Conservation (phyloP, 352 stramenopile genomes). For the Phytophthora sansomeana region DNA sequence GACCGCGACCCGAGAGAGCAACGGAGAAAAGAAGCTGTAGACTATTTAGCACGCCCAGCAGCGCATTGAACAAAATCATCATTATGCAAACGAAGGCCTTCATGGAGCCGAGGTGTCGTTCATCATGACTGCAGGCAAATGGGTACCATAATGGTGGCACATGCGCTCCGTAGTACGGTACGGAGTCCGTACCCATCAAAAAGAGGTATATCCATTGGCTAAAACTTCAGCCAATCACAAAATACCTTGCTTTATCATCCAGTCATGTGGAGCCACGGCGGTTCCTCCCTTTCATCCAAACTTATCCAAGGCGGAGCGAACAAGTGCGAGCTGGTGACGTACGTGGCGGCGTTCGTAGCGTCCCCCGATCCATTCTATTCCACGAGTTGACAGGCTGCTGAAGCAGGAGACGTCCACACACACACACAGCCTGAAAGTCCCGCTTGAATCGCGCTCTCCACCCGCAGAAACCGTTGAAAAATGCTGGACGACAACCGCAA, state of each 20-base stretch:
- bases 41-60: slow-evolving; percentile 56
- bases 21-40: slow-evolving; percentile 45
- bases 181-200: background rate
- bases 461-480: slow-evolving; percentile 4
- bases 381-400: background rate
- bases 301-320: slow-evolving; percentile 9
- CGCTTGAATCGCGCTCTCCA: background rate
- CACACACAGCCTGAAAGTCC: background rate
- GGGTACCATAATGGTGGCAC: too few relatives aligned
- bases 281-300: slow-evolving; percentile 23
- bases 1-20: slow-evolving; percentile 8
- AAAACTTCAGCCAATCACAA: slow-evolving; percentile 20
- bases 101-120: background rate
- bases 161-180: too few relatives aligned
- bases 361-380: background rate
- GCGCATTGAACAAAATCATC: slow-evolving; percentile 37
- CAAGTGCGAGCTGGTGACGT: slow-evolving; percentile 9
- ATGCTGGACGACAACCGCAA: slow-evolving; percentile 96
- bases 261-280: slow-evolving; percentile 39
- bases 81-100: slow-evolving; percentile 28
- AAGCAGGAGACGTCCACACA: background rate
- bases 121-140: too few relatives aligned
- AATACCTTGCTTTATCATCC: slow-evolving; percentile 24
- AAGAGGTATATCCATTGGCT: background rate
- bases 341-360: slow-evolving; percentile 15